These are phyloP conservation scores for Fusarium caatingaense DNA, from an alignment of 2,329 filamentous ascomycete genomes.

Conservation along the genomic window DNA sequence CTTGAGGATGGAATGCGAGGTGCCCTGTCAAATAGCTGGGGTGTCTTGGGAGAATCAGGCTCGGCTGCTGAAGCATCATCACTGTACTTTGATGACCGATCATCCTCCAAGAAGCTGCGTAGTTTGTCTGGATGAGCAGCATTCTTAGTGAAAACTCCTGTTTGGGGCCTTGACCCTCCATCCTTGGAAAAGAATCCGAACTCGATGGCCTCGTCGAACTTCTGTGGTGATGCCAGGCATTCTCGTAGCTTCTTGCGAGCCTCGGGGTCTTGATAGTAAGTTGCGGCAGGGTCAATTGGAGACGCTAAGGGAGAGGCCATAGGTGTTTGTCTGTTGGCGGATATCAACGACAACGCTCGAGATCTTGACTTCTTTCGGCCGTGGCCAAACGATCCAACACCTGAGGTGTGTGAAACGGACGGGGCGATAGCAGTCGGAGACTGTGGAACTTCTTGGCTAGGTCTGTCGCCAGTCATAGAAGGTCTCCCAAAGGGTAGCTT, in stretches of 20 bases:
- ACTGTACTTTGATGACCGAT: constrained; percentile 66
- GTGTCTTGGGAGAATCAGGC: constrained; percentile 69
- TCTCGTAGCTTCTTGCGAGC: constrained; percentile 86
- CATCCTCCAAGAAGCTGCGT: constrained; percentile 69
- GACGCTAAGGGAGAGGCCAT: constrained; percentile 41
- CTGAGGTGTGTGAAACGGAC: constrained; percentile 38
- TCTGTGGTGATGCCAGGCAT: constrained; percentile 89
- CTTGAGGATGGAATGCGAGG: constrained; percentile 47
- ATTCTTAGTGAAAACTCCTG: constrained; percentile 45
- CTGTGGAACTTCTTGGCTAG: constrained; percentile 55
- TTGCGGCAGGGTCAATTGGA: constrained; percentile 74
- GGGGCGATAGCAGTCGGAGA: constrained; percentile 43
- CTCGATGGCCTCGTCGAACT: constrained; percentile 94
- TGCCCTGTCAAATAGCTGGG: constrained; percentile 59
- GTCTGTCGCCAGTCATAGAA: constrained; percentile 64
- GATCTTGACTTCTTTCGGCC: constrained; percentile 65
- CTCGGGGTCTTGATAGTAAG: constrained; percentile 91
- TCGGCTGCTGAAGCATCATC: constrained; percentile 67
- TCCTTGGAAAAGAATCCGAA: constrained; percentile 86
- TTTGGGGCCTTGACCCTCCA: constrained; percentile 49
- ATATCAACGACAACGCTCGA: constrained; percentile 65
- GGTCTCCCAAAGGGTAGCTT: constrained; percentile 71
- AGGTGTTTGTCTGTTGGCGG: constrained; percentile 56
- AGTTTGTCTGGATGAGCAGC: constrained; percentile 60
- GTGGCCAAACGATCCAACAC: constrained; percentile 49